Base-by-base conservation (phyloP, 1,284 basidiomycete genomes). In the Schizophyllum amplum region DNA sequence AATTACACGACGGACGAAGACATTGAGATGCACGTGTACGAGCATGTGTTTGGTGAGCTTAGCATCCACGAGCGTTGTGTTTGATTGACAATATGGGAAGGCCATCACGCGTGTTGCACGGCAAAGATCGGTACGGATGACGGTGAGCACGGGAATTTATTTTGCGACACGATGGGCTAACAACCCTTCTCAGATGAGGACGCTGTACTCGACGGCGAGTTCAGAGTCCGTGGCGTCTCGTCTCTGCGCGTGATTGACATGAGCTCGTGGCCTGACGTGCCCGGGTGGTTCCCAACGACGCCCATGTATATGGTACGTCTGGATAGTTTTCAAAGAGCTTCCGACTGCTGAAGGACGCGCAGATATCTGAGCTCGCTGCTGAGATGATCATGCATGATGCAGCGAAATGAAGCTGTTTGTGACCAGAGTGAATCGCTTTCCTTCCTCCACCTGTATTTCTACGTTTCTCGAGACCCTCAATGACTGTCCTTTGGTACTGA, bases 281-380 rank as follows among this genome's bases (percentile, higher is more conserved):
- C 68, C 1, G 67, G 68, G 48, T 68, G 63, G 54, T 69, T 69
- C 49, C 58, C 68, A 15, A 66, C 66, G 9, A 69, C 67, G 1
- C 64, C 64, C 17, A 55, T 48, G 24, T 55, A 55, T 42, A 55
- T 55, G 54, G 54, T 55, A 47, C 47, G 62, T 59, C 20, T 15
- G 6, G 22, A 9, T 26, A 27, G 2, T 54, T 26, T 25, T 1
- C 21, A 5, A 3, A 42, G 2, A 24, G 11, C 11, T 17, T 42
- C 11, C 24, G 51, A 17, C 21, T 21, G 48, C 27, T 27, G 27
- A 25, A 42, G 56, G 23, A 24, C 42, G 17, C 48, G 1, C 54
- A 69, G 67, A 67, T 68, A 3, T 66, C 68, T 9, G 68, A 70
- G 56, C 69, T 68, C 54, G 68, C 67, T 6, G 67, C 67, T 17